Evolutionary conservation across 495 filamentous ascomycete genomes (phyloP), one percentile per base, ranked within the genome.

Genomic region (Xylaria palmicola): DNA sequence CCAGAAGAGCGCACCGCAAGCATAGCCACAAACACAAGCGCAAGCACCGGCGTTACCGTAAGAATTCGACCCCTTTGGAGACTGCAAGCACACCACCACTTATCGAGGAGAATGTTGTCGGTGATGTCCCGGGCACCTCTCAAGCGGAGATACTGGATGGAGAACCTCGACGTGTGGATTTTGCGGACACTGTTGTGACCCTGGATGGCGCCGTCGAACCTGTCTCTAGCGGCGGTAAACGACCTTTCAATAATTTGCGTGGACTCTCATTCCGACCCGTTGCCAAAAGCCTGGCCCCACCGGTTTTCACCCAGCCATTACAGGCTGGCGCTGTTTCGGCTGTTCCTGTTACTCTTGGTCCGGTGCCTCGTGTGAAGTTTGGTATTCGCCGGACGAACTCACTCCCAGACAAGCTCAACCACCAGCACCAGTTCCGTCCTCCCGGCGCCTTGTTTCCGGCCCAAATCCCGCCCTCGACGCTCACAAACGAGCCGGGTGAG

Each of bases 361-460:
- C 82, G 12, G 77, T 82, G 5, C 81, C 79, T 15, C 82, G 81
- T 2, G 76, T 83, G 39, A 75, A 78, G 37, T 83, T 82, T 56
- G 84, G 84, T 29, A 82, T 95, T 12, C 87, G 89, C 32, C 83
- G 92, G 45, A 91, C 90, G 29, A 89, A 85, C 67, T 96, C 92
- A 0, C 80, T 95, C 3, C 92, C 92, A 0, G 87, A 87, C 62
- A 79, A 83, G 15, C 83, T 90, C 29, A 86, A 83, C 67, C 83
- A 85, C 72, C 66, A 79, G 70, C 62, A 69, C 57, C 5, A 24
- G 1, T 68, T 56, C 29, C 75, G 64, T 58, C 71, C 66, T 36
- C 78, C 62, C 26, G 75, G 61, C 51, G 75, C 67, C 63, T 79
- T 69, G 73, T 81, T 62, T 74, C 73, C 73, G 15, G 74, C 72